A percentile compares a stretch with the other conserved stretches of the same genome.
Evolutionary conservation across 495 filamentous ascomycete species (phyloP).

Genomic region (Durotheca rogersii): DNA sequence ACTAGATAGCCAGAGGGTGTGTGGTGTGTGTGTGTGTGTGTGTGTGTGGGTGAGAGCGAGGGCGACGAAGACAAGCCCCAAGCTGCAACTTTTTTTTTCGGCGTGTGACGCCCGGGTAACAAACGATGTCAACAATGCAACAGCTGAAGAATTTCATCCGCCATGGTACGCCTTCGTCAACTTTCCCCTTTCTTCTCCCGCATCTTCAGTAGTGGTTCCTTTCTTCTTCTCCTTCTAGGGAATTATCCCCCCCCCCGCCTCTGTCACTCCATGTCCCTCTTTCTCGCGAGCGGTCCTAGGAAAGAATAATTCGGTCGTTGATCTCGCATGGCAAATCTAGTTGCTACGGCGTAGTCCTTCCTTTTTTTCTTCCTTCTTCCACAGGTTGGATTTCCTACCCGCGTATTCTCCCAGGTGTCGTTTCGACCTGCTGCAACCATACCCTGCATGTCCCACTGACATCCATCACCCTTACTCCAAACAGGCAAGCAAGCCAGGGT

Average conservation of each 20-base stretch:
- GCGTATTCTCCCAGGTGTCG: not conserved
- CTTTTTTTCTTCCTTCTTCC: slow-evolving; percentile 3
- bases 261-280: not conserved
- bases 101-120: slow-evolving; percentile 20
- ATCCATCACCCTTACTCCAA: slow-evolving; percentile 16
- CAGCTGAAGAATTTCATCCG: slow-evolving; percentile 95
- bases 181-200: not conserved
- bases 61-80: slow-evolving; percentile 2
- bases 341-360: not conserved
- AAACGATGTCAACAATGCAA: slow-evolving; percentile 72
- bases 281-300: not conserved
- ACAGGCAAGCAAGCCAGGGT: slow-evolving; percentile 81
- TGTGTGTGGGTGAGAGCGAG: not conserved
- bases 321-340: not conserved
- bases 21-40: too few species aligned
- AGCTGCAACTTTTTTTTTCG: slow-evolving; percentile 5
- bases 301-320: not conserved
- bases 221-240: slow-evolving; percentile 7
- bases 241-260: slow-evolving; percentile 1
- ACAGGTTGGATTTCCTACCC: not conserved
- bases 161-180: slow-evolving; percentile 60
- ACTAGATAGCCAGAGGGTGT: too few species aligned
- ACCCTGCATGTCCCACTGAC: slow-evolving; percentile 34
- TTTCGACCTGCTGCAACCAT: slow-evolving; percentile 1
- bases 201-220: slow-evolving; percentile 6